Conservation (phyloP, 202 grass and related monocot genomes). For the Zizania palustris region DNA sequence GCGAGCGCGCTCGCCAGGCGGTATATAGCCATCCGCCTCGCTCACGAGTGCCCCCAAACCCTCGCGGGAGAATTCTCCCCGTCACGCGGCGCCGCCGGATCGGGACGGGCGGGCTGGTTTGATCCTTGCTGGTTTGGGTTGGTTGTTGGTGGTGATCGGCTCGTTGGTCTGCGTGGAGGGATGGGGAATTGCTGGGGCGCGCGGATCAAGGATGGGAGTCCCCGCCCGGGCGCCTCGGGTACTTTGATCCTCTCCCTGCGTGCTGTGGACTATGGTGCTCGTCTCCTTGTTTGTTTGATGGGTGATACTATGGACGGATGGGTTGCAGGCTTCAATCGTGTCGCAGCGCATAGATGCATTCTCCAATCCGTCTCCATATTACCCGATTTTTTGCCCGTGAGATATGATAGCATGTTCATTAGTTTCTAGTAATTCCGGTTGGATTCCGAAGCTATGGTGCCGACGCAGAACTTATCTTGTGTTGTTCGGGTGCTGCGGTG, state of each 20-base stretch:
- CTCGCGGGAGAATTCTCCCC: slow-evolving; percentile 6
- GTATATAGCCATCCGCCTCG: neutral
- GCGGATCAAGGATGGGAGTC: slow-evolving; percentile 68
- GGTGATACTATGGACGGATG: neutral
- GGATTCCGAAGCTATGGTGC: neutral
- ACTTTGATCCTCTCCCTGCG: slow-evolving; percentile 24
- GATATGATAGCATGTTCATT: neutral
- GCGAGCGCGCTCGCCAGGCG: neutral
- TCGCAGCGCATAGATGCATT: neutral
- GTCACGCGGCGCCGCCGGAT: neutral
- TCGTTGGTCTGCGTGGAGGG: neutral
- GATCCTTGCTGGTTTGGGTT: neutral
- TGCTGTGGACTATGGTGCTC: neutral
- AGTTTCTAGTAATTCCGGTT: neutral
- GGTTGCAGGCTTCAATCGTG: neutral
- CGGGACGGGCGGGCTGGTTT: neutral
- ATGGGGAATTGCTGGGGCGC: slow-evolving; percentile 79
- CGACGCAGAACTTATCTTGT: neutral
- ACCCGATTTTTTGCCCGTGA: neutral
- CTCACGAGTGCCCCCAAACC: slow-evolving; percentile 20
- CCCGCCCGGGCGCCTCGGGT: slow-evolving; percentile 54
- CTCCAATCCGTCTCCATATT: neutral
- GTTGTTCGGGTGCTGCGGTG: neutral
- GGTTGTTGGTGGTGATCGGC: neutral
- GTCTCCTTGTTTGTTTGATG: neutral